A percentile compares a stretch with the other conserved stretches of the same genome.
phyloP scores from a whole-genome alignment of 192 early-diverging fungal species.

The Phycomyces nitens region DNA sequence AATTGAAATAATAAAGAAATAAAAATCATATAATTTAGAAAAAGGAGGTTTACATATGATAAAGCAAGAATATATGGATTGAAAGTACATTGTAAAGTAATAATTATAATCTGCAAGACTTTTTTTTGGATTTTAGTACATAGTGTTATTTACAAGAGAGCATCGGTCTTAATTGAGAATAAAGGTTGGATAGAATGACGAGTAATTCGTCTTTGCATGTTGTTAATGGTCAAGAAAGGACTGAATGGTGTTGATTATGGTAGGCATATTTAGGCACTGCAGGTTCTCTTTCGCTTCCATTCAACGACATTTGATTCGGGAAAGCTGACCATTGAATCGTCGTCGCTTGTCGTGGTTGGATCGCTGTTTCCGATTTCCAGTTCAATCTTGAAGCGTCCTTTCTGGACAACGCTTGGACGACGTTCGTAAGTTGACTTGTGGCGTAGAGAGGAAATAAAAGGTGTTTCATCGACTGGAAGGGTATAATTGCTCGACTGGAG shows the following conservation, averaged over 20 bases:
- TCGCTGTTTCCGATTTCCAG: neutral
- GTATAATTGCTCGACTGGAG: neutral
- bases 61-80: neutral
- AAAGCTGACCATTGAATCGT: constrained; percentile 1
- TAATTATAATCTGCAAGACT: no score
- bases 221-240: no score
- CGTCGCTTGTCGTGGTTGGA: neutral
- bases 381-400: constrained; percentile 29
- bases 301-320: constrained; percentile 15
- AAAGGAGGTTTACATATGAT: neutral
- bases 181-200: no score
- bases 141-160: no score
- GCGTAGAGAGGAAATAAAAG: constrained; percentile 5
- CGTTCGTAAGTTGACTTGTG: neutral
- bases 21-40: neutral
- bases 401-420: constrained; percentile 17
- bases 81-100: neutral
- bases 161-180: no score
- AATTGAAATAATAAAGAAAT: no score
- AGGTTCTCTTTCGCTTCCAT: constrained; percentile 20
- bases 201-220: neutral
- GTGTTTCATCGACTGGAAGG: neutral
- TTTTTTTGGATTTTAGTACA: no score
- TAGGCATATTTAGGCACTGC: constrained; percentile 1
- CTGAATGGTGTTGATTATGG: no score